These are phyloP conservation scores for Geotrichum bryndzae DNA, from an alignment of 1,139 yeast genomes.

Conservation along the genomic window DNA sequence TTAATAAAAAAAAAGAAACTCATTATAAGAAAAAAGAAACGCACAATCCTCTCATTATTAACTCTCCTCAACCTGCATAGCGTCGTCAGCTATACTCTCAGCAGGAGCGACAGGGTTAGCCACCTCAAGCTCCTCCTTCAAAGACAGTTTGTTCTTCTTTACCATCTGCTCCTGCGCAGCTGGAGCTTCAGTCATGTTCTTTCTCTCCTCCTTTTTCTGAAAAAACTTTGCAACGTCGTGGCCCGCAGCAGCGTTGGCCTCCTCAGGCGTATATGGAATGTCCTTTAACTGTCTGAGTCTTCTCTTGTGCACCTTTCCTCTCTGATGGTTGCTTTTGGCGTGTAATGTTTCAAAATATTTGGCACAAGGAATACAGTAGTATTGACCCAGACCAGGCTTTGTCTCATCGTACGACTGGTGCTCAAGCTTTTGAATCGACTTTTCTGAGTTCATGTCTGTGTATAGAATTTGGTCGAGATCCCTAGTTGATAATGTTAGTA, in stretches of 20 bases:
- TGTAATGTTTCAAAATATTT: constrained; percentile 77
- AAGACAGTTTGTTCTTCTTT: constrained; percentile 7
- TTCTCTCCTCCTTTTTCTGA: constrained; percentile 32
- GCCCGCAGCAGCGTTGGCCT: constrained; percentile 89
- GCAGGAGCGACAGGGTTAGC: constrained; percentile 8
- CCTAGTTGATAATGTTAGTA: constrained; percentile 33
- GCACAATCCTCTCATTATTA: constrained; percentile 17
- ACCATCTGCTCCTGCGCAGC: constrained; percentile 13
- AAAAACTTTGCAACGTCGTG: constrained; percentile 61
- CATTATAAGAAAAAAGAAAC: neutral
- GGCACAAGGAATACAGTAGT: constrained; percentile 90
- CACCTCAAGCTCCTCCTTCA: constrained; percentile 9
- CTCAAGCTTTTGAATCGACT: constrained; percentile 56
- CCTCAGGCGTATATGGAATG: constrained; percentile 80
- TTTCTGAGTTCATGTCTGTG: constrained; percentile 61
- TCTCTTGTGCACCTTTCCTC: constrained; percentile 78
- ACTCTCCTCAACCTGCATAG: constrained; percentile 9
- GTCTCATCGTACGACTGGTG: constrained; percentile 85
- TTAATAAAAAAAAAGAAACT: constrained; percentile 1
- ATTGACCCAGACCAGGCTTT: constrained; percentile 90
- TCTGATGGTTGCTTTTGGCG: constrained; percentile 66
- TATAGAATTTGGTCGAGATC: constrained; percentile 75
- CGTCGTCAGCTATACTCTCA: neutral
- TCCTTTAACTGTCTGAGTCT: constrained; percentile 67
- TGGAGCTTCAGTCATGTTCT: constrained; percentile 13